A percentile compares a stretch with the other conserved stretches of the same genome.
Conservation (phyloP, 2,329 filamentous ascomycete genomes). For the Macrophomina phaseolina region DNA sequence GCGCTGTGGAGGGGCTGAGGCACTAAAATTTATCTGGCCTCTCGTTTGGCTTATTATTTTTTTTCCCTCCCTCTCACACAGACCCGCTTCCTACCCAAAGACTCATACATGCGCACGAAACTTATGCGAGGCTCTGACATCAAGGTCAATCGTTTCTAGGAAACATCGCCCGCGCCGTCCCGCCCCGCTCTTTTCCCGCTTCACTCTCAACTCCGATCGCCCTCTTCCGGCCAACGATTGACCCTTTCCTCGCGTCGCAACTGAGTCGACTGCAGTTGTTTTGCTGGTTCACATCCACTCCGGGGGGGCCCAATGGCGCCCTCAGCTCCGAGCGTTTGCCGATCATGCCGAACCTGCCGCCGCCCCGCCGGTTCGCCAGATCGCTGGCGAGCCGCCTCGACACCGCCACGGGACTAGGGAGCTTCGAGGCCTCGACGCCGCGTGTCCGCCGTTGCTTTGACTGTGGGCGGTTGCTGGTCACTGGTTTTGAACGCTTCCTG, state of each 20-base stretch:
- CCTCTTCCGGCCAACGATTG: not conserved
- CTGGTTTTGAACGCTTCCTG: not conserved
- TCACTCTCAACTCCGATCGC: not conserved
- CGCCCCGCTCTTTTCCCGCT: not conserved
- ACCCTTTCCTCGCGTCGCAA: not conserved
- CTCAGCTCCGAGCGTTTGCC: conserved; percentile 24
- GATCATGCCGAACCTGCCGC: conserved; percentile 22
- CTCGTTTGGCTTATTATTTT: not conserved
- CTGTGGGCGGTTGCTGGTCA: not conserved
- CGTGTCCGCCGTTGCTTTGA: not conserved
- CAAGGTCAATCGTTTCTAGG: no score
- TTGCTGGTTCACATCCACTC: not conserved
- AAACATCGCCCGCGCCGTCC: not conserved
- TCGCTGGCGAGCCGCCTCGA: not conserved
- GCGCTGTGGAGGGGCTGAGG: conserved; percentile 2
- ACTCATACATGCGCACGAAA: conserved; percentile 8
- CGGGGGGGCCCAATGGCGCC: not conserved
- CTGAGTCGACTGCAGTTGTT: not conserved
- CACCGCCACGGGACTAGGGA: not conserved
- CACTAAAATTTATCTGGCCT: conserved; percentile 22
- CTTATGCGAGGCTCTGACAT: not conserved
- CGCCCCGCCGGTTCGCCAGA: not conserved
- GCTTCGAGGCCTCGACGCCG: not conserved
- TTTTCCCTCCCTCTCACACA: not conserved
- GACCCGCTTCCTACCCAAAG: conserved; percentile 17